Base-by-base conservation (phyloP, 768 basidiomycete genomes). In the Boletus tylopilopsis region DNA sequence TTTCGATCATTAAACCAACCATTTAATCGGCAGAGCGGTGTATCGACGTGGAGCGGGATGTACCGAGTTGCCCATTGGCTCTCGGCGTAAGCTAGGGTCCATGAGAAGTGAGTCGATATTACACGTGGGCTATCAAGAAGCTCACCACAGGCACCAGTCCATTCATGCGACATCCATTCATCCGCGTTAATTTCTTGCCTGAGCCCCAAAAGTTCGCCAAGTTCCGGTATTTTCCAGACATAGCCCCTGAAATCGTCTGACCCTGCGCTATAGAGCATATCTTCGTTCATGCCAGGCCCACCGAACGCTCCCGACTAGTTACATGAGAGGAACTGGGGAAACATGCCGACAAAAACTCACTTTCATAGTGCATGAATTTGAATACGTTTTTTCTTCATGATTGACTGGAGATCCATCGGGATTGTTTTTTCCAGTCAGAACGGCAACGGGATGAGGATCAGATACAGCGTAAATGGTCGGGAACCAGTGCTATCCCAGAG, bases 201-300 rank as follows among this genome's bases (percentile, higher is more conserved):
- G 51, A 67, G 66, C 22, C 74, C 73, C 2, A 60, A 50, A 38
- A 89, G 71, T 15, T 69, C 67, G 10, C 57, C 49, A 4, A 76
- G 53, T 12, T 75, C 59, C 4, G 90, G 90, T 30, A 93, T 71
- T 55, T 77, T 80, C 90, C 90, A 93, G 21, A 90, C 63, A 55
- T 92, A 92, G 18, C 76, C 80, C 32, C 82, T 74, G 61, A 91
- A 92, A 64, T 92, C 87, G 61, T 93, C 90, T 11, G 87, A 90
- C 15, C 90, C 90, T n/a, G 79, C 78, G 30, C 76, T 76, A 59
- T 84, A 92, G 57, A 84, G 79, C 25, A 73, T 64, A 47, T 87
- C 85, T 21, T 57, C 67, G 40, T 76, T 71, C 24, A 76, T 58
- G 5, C 76, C 77, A 2, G 76, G 75, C 3, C 81, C 79, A 32